A percentile compares a stretch with the other conserved stretches of the same genome.
Evolutionary conservation across 2,329 filamentous ascomycete species (phyloP).

Genomic region (Pseudocercospora vitis): DNA sequence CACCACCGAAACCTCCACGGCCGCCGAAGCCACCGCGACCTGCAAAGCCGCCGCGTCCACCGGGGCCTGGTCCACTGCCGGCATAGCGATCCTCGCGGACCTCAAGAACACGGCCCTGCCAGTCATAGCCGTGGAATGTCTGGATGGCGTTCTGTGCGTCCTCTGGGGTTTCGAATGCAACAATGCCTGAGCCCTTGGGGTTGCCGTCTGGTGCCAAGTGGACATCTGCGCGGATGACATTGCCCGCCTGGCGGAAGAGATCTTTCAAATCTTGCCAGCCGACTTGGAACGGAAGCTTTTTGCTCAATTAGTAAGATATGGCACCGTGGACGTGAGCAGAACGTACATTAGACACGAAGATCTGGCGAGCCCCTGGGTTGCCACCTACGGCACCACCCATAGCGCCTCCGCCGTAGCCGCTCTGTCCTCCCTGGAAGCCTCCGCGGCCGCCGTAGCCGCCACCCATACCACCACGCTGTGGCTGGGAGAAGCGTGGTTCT

Average conservation of each 20-base stretch:
- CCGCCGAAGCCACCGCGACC: slow-evolving; percentile 46
- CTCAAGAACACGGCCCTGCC: slow-evolving; percentile 90
- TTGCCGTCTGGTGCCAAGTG: slow-evolving; percentile 88
- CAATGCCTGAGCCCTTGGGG: slow-evolving; percentile 94
- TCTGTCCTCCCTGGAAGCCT: slow-evolving; percentile 57
- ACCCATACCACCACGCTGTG: slow-evolving; percentile 56
- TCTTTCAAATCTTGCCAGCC: slow-evolving; percentile 99
- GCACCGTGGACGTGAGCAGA: neutral
- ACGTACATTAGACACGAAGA: slow-evolving; percentile 91
- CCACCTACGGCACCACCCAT: slow-evolving; percentile 46
- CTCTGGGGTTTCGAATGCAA: slow-evolving; percentile 91
- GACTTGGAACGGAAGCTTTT: slow-evolving; percentile 90
- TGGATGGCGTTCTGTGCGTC: slow-evolving; percentile 94
- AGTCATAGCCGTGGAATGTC: slow-evolving; percentile 98
- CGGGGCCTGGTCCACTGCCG: slow-evolving; percentile 50
- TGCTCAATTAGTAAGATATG: slow-evolving; percentile 29
- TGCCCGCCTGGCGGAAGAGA: slow-evolving; percentile 92
- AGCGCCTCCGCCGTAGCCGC: slow-evolving; percentile 49
- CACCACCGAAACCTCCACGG: slow-evolving; percentile 43
- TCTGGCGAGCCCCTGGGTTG: slow-evolving; percentile 72
- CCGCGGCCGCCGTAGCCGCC: slow-evolving; percentile 57
- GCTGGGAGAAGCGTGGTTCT: slow-evolving; percentile 75
- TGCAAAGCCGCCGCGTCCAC: slow-evolving; percentile 40
- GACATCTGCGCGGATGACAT: slow-evolving; percentile 91
- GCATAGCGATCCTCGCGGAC: slow-evolving; percentile 96